A percentile compares a stretch with the other conserved stretches of the same genome.
These are phyloP conservation scores for Bruguiera hainesii DNA, from an alignment of 441 rosid genomes.

Conservation along the genomic window DNA sequence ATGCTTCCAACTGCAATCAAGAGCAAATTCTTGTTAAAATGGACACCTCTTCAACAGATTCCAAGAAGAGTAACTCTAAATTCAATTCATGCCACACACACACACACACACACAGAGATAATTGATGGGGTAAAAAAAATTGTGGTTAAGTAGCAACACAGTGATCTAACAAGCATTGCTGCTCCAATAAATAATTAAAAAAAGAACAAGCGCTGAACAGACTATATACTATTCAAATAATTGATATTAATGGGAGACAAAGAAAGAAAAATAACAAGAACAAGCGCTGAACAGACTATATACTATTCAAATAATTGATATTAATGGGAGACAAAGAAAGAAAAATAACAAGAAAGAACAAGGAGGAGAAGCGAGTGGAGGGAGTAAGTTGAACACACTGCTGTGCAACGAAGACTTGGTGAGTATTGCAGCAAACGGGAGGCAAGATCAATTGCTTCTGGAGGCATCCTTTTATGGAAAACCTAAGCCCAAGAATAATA, in stretches of 20 bases:
- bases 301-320: not conserved
- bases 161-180: not conserved
- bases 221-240: not conserved
- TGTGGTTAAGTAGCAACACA: not conserved
- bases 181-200: no score
- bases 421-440: slow-evolving; percentile 96
- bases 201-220: not conserved
- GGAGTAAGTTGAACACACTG: slow-evolving; percentile 48
- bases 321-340: not conserved
- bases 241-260: not conserved
- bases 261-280: not conserved
- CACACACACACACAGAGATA: not conserved
- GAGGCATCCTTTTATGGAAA: slow-evolving; percentile 95
- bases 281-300: not conserved
- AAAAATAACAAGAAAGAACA: not conserved
- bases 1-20: slow-evolving; percentile 40
- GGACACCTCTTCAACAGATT: not conserved
- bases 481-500: slow-evolving; percentile 39
- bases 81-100: no score
- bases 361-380: not conserved
- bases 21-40: slow-evolving; percentile 1
- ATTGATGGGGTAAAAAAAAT: not conserved
- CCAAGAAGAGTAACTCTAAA: not conserved
- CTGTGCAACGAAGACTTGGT: slow-evolving; percentile 79
- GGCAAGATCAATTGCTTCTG: slow-evolving; percentile 93